Base-by-base conservation (phyloP, 2,329 filamentous ascomycete species). In the Trichoderma asperellum region DNA sequence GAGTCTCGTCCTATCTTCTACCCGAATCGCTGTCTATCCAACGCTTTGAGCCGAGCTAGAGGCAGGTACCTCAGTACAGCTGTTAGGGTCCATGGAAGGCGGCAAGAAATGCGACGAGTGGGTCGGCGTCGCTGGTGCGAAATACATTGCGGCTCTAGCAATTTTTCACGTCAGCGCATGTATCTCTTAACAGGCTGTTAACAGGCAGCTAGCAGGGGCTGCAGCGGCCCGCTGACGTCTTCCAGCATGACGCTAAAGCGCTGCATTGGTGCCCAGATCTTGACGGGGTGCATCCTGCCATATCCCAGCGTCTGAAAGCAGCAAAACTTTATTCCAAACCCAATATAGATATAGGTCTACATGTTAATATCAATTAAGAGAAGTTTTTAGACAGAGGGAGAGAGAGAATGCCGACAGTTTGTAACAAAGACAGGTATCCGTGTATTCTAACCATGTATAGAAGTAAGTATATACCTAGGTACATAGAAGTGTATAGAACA, bases 171-270 rank as follows among this genome's bases (percentile, higher is more conserved):
- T 5, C 6, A 7, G 4, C 0, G 12, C n/a, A 10, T 4, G 63
- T 66, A 58, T 14, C 53, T 4, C 27, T 32, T 58, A 66, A 58
- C 63, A 37, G 4, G 3, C 0, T 8, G 1, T 3, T n/a, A 43
- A 7, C 6, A 43, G 16, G 37, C 12, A 8, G 14, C 37, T 43
- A 18, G 12, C 21, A 21, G 29, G 32, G 29, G 37, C 12, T 47
- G 18, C 40, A 58, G 6, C 63, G 63, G 53, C 53, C 63, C 63
- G 37, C 63, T 67, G 64, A 67, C 64, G 64, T 67, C 53, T 67
- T 67, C n/a, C 64, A 67, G 64, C 64, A 67, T 67, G 43, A 24
- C 64, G 55, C 64, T 67, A 58, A 67, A 52, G 61, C 16, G 61
- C 47, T 52, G 61, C 47, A 8, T 64, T 66, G 55, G 52, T 47